Evolutionary conservation across 192 early-diverging fungal species (phyloP).

Genomic region (Thoreauomyces humboldtii): DNA sequence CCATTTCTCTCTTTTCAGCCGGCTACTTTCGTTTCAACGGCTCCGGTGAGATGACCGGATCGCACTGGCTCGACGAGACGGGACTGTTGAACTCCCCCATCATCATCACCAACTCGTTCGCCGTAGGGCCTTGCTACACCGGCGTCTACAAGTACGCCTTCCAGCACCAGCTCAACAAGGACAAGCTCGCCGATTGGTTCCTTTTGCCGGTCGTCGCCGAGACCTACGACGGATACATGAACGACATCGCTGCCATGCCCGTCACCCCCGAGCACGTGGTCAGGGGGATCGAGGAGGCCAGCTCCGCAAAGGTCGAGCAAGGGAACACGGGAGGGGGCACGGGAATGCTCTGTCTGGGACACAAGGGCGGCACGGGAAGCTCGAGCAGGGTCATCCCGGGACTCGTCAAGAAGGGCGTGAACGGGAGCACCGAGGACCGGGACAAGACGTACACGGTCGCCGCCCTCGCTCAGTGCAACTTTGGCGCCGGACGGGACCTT

Average conservation of each 20-base stretch:
- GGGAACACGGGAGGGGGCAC: slow-evolving; percentile 5
- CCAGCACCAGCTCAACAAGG: background rate
- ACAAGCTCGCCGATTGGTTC: slow-evolving; percentile 3
- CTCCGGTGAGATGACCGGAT: slow-evolving; percentile 1
- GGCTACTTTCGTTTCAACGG: slow-evolving; percentile 11
- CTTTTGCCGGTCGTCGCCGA: slow-evolving; percentile 1
- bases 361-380: background rate
- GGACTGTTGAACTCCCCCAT: slow-evolving; percentile 3
- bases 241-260: background rate
- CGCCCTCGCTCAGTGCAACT: background rate
- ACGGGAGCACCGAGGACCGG: background rate
- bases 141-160: background rate
- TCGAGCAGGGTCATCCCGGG: background rate
- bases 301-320: background rate
- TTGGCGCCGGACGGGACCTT: slow-evolving; percentile 2
- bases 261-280: background rate
- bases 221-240: slow-evolving; percentile 5
- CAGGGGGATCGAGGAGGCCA: background rate
- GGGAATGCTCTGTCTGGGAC: background rate
- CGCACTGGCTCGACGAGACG: slow-evolving; percentile 9
- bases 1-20: too few species aligned
- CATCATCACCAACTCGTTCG: slow-evolving; percentile 7
- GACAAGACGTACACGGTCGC: background rate
- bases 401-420: background rate
- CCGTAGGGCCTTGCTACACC: slow-evolving; percentile 1